Conservation (phyloP, 2,329 filamentous ascomycete genomes). For the Penicillium sp. region DNA sequence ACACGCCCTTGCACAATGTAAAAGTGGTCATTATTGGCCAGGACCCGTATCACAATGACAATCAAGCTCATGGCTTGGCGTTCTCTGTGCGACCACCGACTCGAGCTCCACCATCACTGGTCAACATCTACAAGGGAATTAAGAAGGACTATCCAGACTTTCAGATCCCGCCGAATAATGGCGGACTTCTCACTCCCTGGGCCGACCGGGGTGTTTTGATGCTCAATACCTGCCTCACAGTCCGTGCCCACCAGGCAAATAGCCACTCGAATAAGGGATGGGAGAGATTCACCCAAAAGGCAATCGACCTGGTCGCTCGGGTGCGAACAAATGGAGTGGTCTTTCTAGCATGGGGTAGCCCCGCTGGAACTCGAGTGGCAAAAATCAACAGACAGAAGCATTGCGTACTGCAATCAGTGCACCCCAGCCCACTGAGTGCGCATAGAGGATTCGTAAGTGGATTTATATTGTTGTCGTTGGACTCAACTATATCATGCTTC, state of each 20-base stretch:
- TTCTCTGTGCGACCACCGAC: constrained; percentile 93
- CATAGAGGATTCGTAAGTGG: constrained; percentile 64
- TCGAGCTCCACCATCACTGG: constrained; percentile 77
- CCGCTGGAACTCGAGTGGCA: constrained; percentile 71
- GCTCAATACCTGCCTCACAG: constrained; percentile 91
- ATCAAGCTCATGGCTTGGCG: constrained; percentile 92
- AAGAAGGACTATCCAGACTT: constrained; percentile 84
- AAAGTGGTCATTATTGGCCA: constrained; percentile 93
- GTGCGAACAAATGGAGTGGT: constrained; percentile 77
- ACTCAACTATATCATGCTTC: not conserved
- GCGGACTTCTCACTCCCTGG: constrained; percentile 85
- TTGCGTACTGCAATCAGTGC: constrained; percentile 76
- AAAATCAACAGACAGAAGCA: constrained; percentile 70
- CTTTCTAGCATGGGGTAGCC: constrained; percentile 88
- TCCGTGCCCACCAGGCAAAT: constrained; percentile 81
- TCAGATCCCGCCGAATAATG: constrained; percentile 65
- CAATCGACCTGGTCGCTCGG: constrained; percentile 79
- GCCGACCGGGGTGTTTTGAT: constrained; percentile 87
- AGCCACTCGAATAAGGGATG: constrained; percentile 81
- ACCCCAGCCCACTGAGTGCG: constrained; percentile 91
- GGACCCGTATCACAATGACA: constrained; percentile 92
- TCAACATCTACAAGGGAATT: constrained; percentile 88
- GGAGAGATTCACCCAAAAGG: constrained; percentile 87
- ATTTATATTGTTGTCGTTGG: not conserved
- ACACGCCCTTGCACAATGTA: constrained; percentile 81